Evolutionary conservation across 352 stramenopile genomes (phyloP).

Genomic region (Peronosclerospora sorghi): DNA sequence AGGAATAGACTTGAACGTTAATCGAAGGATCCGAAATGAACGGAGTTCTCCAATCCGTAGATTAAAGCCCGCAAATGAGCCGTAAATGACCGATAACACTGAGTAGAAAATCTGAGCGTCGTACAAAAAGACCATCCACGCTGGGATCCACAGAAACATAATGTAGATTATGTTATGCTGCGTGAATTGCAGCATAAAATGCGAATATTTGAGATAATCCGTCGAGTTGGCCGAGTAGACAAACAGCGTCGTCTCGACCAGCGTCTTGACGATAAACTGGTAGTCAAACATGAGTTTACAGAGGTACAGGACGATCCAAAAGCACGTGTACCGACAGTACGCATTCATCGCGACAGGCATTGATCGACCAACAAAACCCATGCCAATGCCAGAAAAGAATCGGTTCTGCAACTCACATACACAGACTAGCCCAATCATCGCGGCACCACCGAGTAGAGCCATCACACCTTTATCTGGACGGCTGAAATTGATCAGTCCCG

Average conservation of each 20-base stretch:
- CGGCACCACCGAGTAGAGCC: conserved; percentile 28
- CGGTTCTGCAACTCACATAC: conserved; percentile 59
- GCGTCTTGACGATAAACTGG: conserved; percentile 70
- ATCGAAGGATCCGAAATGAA: conserved; percentile 72
- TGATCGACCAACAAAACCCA: conserved; percentile 65
- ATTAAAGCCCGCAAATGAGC: conserved; percentile 78
- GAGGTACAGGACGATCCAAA: conserved; percentile 68
- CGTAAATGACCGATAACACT: conserved; percentile 63
- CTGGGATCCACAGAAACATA: conserved; percentile 71
- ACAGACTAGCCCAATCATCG: conserved; percentile 51
- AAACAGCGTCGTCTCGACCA: conserved; percentile 79
- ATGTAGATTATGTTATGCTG: conserved; percentile 79
- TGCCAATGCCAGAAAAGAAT: conserved; percentile 62
- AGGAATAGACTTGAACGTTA: conserved; percentile 79
- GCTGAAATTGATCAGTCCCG: conserved; percentile 36
- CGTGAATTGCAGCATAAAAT: conserved; percentile 74
- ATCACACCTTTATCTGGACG: conserved; percentile 23
- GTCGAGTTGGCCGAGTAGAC: conserved; percentile 58
- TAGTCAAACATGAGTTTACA: conserved; percentile 81
- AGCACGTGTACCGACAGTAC: conserved; percentile 75
- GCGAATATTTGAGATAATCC: conserved; percentile 65
- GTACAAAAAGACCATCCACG: conserved; percentile 79
- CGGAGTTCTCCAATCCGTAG: conserved; percentile 72
- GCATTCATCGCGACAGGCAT: conserved; percentile 61
- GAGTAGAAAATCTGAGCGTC: conserved; percentile 82